These are phyloP conservation scores for Lentinula novae-zelandiae DNA, from an alignment of 1,284 basidiomycete genomes.

Conservation along the genomic window DNA sequence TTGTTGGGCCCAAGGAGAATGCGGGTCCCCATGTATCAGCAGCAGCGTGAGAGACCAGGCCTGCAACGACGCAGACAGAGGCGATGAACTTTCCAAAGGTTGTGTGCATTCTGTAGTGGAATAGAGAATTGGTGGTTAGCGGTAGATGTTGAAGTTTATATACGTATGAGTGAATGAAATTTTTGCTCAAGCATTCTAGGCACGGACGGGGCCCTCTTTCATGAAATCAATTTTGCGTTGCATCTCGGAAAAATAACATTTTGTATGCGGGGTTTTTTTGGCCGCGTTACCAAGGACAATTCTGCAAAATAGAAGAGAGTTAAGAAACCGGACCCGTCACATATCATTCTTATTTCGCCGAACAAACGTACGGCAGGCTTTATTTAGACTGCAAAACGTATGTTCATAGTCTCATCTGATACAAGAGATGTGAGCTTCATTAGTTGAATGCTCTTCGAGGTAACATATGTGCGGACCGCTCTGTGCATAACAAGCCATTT, in stretches of 20 bases:
- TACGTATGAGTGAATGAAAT: too few relatives aligned
- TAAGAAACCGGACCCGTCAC: background rate
- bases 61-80: background rate
- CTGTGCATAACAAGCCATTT: background rate
- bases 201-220: background rate
- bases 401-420: background rate
- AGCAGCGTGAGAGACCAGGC: background rate
- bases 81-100: background rate
- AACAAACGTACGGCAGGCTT: background rate
- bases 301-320: background rate
- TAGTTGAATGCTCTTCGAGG: background rate
- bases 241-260: background rate
- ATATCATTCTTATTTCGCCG: background rate
- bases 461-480: background rate
- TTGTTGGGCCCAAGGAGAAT: conserved; percentile 14
- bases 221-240: background rate
- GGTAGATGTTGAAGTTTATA: background rate
- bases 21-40: conserved; percentile 17
- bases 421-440: background rate
- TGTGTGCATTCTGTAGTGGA: background rate
- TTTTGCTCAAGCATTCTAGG: background rate
- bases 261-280: background rate
- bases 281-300: background rate
- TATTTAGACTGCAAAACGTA: background rate
- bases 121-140: background rate